phyloP scores from a whole-genome alignment of 306 rosid species.

The Trifolium subterraneum region DNA sequence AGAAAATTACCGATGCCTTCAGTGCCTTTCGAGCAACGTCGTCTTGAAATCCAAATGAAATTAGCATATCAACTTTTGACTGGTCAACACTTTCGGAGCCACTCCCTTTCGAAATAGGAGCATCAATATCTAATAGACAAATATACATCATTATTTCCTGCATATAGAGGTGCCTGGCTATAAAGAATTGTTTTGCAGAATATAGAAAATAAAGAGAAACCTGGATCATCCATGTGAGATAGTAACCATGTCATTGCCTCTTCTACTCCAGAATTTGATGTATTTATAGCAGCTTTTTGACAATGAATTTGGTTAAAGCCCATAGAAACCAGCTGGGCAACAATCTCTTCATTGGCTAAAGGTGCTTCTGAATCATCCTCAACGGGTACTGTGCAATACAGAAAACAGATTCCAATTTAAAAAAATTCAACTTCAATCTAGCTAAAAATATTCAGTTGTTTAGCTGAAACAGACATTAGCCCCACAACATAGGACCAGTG shows the following conservation, averaged over 20 bases:
- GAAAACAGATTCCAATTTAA: constrained; percentile 18
- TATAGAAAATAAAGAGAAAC: constrained; percentile 46
- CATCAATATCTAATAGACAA: constrained; percentile 65
- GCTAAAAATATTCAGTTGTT: constrained; percentile 10
- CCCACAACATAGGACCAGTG: background rate
- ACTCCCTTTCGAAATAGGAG: constrained; percentile 64
- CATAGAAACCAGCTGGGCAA: constrained; percentile 92
- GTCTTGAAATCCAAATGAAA: constrained; percentile 93
- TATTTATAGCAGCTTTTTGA: constrained; percentile 91
- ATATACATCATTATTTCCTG: constrained; percentile 27
- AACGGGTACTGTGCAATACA: constrained; percentile 50
- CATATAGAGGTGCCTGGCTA: constrained; percentile 16
- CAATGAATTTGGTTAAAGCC: constrained; percentile 82
- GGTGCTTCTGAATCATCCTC: constrained; percentile 59
- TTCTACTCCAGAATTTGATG: constrained; percentile 86
- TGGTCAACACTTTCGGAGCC: constrained; percentile 60
- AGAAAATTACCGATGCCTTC: constrained; percentile 73
- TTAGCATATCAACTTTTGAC: constrained; percentile 76
- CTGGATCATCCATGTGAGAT: constrained; percentile 93
- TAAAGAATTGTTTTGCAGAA: constrained; percentile 2
- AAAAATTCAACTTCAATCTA: background rate
- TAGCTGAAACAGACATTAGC: constrained; percentile 10
- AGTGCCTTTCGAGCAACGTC: constrained; percentile 81
- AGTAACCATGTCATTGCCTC: constrained; percentile 99
- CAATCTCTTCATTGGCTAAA: constrained; percentile 70